Conservation (phyloP, 305 asterid genomes). For the Rubia balearica region DNA sequence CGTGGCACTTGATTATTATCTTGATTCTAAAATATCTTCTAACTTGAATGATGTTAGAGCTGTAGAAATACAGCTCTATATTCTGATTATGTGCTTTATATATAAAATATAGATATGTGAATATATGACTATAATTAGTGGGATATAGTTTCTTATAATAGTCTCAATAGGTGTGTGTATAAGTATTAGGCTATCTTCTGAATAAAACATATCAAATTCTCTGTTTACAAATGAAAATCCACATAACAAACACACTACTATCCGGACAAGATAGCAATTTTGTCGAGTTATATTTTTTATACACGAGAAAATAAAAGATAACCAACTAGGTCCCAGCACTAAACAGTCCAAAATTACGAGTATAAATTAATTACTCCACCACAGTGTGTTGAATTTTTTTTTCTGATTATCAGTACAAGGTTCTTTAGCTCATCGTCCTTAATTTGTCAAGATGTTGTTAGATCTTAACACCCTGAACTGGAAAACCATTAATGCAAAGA, state of each 20-base stretch:
- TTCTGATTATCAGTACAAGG: neutral
- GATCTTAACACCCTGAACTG: neutral
- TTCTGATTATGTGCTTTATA: too few species aligned
- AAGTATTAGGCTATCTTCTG: too few species aligned
- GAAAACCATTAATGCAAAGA: neutral
- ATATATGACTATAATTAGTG: too few species aligned
- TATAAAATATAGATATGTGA: too few species aligned
- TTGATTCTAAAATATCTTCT: neutral
- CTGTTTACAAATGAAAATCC: too few species aligned
- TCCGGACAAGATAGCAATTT: neutral
- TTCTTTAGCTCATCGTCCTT: neutral
- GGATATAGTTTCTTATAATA: too few species aligned
- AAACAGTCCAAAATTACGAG: neutral
- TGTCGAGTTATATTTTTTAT: neutral
- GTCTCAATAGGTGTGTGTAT: too few species aligned
- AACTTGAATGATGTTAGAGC: neutral
- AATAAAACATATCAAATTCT: too few species aligned
- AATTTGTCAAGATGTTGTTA: neutral
- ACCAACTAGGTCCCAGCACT: neutral
- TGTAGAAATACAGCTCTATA: too few species aligned
- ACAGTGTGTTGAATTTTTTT: too few species aligned
- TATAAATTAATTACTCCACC: neutral
- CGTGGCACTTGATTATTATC: neutral
- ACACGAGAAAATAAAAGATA: neutral
- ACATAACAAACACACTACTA: neutral